A percentile compares a stretch with the other conserved stretches of the same genome.
Conservation (phyloP, 2,329 filamentous ascomycete genomes). For the Pseudophaeomoniella oleicola region DNA sequence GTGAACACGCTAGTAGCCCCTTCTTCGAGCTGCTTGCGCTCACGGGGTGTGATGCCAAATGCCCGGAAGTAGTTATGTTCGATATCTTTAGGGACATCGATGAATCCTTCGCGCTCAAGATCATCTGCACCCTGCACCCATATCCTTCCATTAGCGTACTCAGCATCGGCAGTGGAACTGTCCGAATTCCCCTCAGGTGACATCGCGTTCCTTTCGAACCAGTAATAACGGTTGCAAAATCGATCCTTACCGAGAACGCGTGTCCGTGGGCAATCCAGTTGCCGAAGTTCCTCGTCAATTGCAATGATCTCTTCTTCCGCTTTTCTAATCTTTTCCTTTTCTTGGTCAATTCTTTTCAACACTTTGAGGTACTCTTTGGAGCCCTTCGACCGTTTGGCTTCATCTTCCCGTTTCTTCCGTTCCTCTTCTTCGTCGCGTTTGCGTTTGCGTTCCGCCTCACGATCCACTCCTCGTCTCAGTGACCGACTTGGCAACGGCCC, state of each 20-base stretch:
- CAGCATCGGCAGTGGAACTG: slow-evolving; percentile 74
- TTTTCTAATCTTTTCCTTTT: slow-evolving; percentile 63
- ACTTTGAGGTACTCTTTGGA: slow-evolving; percentile 82
- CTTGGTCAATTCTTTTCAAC: slow-evolving; percentile 75
- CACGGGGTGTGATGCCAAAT: slow-evolving; percentile 69
- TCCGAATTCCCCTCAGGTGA: slow-evolving; percentile 76
- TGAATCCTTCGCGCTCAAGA: slow-evolving; percentile 72
- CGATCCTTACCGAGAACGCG: slow-evolving; percentile 83
- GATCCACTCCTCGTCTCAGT: slow-evolving; percentile 49
- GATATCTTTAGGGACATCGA: slow-evolving; percentile 58
- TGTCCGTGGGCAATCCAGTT: slow-evolving; percentile 84
- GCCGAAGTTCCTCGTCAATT: slow-evolving; percentile 81
- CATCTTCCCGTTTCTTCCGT: slow-evolving; percentile 51
- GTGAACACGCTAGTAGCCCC: slow-evolving; percentile 62
- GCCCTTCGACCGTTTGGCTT: slow-evolving; percentile 57
- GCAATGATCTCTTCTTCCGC: slow-evolving; percentile 75
- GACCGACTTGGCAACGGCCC: slow-evolving; percentile 39
- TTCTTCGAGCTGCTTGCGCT: slow-evolving; percentile 78
- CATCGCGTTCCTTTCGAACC: slow-evolving; percentile 98
- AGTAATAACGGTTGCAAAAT: slow-evolving; percentile 98
- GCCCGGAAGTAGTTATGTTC: slow-evolving; percentile 61
- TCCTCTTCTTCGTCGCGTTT: slow-evolving; percentile 64
- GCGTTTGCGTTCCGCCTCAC: slow-evolving; percentile 56
- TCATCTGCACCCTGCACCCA: slow-evolving; percentile 95
- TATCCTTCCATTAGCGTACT: slow-evolving; percentile 84